Evolutionary conservation across 331 rosid genomes (phyloP).

Genomic region (Cydonia oblonga): DNA sequence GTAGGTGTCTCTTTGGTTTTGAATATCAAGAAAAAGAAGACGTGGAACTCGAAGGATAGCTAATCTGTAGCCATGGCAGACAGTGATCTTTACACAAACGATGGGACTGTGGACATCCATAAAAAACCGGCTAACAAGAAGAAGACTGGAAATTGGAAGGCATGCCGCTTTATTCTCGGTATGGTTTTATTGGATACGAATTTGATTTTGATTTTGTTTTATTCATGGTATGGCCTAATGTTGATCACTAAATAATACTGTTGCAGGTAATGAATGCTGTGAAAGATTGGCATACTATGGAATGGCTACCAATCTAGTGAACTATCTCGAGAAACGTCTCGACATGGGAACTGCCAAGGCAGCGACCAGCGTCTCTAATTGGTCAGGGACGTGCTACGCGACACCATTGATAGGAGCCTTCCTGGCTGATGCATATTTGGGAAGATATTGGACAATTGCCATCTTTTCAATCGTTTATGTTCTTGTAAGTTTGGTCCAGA

Average conservation of each 20-base stretch:
- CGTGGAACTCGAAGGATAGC: background rate
- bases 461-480: conserved; percentile 49
- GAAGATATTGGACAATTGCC: conserved; percentile 94
- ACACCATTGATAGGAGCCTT: conserved; percentile 89
- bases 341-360: conserved; percentile 52
- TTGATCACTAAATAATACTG: background rate
- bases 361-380: conserved; percentile 55
- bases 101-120: conserved; percentile 51
- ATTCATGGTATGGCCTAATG: background rate
- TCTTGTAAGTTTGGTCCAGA: conserved; percentile 34
- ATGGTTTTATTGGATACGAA: background rate
- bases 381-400: conserved; percentile 76
- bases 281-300: conserved; percentile 91
- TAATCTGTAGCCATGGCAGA: conserved; percentile 17
- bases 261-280: conserved; percentile 56
- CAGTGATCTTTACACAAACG: conserved; percentile 38
- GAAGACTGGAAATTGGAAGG: conserved; percentile 67
- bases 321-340: conserved; percentile 52
- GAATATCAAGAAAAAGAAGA: background rate
- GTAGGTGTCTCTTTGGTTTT: conserved; percentile 8
- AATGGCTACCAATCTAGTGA: conserved; percentile 70
- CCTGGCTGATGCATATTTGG: conserved; percentile 74
- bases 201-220: background rate
- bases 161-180: conserved; percentile 75
- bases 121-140: conserved; percentile 56